A percentile compares a stretch with the other conserved stretches of the same genome.
Conservation (phyloP, 306 rosid genomes). For the Cucumis melo region DNA sequence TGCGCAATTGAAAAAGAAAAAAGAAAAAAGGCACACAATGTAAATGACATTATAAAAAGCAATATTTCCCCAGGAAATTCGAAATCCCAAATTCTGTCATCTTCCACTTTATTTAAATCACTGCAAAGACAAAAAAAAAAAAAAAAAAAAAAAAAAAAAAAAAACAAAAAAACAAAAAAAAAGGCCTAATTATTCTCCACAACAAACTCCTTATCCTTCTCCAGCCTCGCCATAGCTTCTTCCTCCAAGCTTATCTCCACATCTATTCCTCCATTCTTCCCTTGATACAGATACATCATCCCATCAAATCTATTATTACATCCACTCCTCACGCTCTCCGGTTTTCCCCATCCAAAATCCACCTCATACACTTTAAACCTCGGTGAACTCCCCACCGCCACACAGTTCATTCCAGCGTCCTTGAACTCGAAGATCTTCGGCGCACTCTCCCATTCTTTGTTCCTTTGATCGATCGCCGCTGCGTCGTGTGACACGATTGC, state of each 20-base stretch:
- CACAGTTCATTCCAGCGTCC: conserved; percentile 92
- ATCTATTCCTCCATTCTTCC: conserved; percentile 87
- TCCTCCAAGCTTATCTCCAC: conserved; percentile 71
- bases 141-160: too few relatives aligned
- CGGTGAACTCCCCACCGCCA: conserved; percentile 94
- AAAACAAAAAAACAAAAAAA: too few relatives aligned
- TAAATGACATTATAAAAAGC: background rate
- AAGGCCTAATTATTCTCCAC: conserved; percentile 13
- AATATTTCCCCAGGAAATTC: background rate
- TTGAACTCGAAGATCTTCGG: conserved; percentile 80
- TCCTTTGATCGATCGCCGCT: conserved; percentile 40
- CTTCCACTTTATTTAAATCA: background rate
- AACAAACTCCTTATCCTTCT: conserved; percentile 59
- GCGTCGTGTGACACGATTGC: conserved; percentile 54
- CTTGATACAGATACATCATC: conserved; percentile 76
- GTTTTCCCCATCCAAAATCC: conserved; percentile 83
- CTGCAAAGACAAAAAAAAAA: background rate
- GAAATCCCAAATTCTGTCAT: background rate
- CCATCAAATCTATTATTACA: conserved; percentile 82
- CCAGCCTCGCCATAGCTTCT: conserved; percentile 57
- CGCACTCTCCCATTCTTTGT: conserved; percentile 77
- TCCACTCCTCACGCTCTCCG: conserved; percentile 84
- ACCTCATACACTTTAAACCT: conserved; percentile 86
- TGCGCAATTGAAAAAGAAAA: background rate
- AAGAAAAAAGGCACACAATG: background rate